phyloP scores from a whole-genome alignment of 352 stramenopile species.

The Halophytophthora batemanensis region DNA sequence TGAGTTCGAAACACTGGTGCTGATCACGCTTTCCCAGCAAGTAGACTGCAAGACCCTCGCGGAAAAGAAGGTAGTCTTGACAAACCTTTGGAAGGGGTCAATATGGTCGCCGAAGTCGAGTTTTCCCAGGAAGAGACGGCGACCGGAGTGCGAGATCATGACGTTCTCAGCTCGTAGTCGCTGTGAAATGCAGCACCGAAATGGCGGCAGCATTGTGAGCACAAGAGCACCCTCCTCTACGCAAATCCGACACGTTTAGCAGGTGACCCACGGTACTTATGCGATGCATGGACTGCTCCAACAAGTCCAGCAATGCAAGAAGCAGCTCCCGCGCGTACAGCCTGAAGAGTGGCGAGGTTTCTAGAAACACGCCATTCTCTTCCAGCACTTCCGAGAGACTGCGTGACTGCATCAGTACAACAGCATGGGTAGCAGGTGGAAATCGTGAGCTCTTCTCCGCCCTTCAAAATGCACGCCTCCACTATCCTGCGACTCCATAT shows the following conservation, averaged over 20 bases:
- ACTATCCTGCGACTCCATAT: not conserved
- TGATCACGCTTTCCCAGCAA: not conserved
- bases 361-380: constrained; percentile 8
- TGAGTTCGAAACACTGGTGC: too few relatives aligned
- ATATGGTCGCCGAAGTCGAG: constrained; percentile 20
- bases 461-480: too few relatives aligned
- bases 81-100: constrained; percentile 1
- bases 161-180: constrained; percentile 13
- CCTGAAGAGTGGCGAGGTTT: constrained; percentile 16
- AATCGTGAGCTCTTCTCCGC: too few relatives aligned
- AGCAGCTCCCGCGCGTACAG: constrained; percentile 19
- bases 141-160: constrained; percentile 21
- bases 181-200: not conserved
- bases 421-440: too few relatives aligned
- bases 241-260: too few relatives aligned
- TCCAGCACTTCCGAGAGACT: constrained; percentile 12
- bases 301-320: constrained; percentile 12
- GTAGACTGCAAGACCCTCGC: not conserved
- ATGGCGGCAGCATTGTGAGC: not conserved
- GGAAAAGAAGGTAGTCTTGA: not conserved
- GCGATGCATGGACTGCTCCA: constrained; percentile 17
- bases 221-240: not conserved
- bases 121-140: constrained; percentile 18
- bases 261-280: constrained; percentile 7
- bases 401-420: not conserved